phyloP scores from a whole-genome alignment of 306 rosid genomes.

The Quillaja saponaria region DNA sequence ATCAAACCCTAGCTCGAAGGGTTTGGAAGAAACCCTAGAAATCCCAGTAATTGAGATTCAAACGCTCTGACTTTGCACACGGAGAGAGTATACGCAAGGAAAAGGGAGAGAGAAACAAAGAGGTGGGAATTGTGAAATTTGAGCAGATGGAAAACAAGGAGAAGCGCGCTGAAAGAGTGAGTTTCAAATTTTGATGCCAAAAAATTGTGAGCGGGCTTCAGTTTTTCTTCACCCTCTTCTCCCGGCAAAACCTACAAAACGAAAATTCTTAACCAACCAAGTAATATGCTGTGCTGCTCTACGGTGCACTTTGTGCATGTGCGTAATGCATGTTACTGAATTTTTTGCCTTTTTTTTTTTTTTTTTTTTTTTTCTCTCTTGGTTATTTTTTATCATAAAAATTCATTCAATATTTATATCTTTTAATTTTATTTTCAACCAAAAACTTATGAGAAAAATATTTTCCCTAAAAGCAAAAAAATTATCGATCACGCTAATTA shows the following conservation, averaged over 20 bases:
- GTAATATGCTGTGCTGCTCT: no score
- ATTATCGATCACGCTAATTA: no score
- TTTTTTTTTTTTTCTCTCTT: no score
- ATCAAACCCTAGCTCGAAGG: slow-evolving; percentile 40
- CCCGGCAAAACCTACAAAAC: slow-evolving; percentile 31
- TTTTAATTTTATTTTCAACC: no score
- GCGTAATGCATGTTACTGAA: no score
- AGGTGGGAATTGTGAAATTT: slow-evolving; percentile 19
- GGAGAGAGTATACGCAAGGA: not conserved
- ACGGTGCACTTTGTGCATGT: no score
- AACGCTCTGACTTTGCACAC: slow-evolving; percentile 11
- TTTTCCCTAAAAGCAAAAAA: no score
- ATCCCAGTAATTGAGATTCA: not conserved
- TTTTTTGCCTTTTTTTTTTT: no score
- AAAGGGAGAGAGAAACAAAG: not conserved
- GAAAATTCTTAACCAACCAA: no score
- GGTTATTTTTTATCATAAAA: no score
- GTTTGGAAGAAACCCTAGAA: slow-evolving; percentile 43
- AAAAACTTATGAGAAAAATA: no score
- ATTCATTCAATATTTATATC: no score
- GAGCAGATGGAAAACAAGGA: not conserved
- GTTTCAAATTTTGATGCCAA: slow-evolving; percentile 54
- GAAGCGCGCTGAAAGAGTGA: slow-evolving; percentile 38
- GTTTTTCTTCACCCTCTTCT: not conserved
- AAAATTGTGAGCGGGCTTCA: slow-evolving; percentile 50